Evolutionary conservation across 257 asterid species (phyloP).

Genomic region (Solanum rostratum): DNA sequence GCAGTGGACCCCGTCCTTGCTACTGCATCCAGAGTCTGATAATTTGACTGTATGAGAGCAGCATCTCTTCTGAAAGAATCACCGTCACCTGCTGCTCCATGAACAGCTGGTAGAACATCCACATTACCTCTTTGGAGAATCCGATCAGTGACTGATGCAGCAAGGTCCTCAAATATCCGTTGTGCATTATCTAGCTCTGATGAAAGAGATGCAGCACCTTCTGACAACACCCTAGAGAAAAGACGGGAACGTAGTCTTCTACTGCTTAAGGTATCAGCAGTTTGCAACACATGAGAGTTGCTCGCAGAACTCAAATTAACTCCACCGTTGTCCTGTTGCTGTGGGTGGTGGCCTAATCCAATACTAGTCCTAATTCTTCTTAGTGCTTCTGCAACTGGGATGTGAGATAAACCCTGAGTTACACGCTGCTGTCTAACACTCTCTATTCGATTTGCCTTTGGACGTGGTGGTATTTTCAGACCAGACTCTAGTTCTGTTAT

Average conservation of each 20-base stretch:
- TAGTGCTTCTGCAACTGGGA: constrained; percentile 46
- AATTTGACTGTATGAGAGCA: constrained; percentile 16
- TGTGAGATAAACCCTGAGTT: constrained; percentile 19
- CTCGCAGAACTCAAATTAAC: constrained; percentile 5
- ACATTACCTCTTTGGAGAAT: constrained; percentile 17
- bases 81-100: constrained; percentile 18
- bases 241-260: constrained; percentile 40
- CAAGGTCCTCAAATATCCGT: constrained; percentile 66
- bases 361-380: constrained; percentile 42
- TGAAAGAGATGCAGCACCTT: constrained; percentile 69
- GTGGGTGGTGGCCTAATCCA: constrained; percentile 25
- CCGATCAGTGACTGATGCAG: constrained; percentile 41
- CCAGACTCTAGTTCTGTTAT: constrained; percentile 19
- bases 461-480: constrained; percentile 39
- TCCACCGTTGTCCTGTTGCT: constrained; percentile 12
- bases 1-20: constrained; percentile 16
- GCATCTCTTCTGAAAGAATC: constrained; percentile 24
- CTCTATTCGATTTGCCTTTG: constrained; percentile 43
- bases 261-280: constrained; percentile 18
- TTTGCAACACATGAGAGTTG: constrained; percentile 19
- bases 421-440: constrained; percentile 37
- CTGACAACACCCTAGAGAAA: constrained; percentile 58
- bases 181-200: constrained; percentile 63
- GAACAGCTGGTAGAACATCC: constrained; percentile 17
- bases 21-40: constrained; percentile 18